phyloP scores from a whole-genome alignment of 306 rosid species.

The Lathyrus oleraceus region DNA sequence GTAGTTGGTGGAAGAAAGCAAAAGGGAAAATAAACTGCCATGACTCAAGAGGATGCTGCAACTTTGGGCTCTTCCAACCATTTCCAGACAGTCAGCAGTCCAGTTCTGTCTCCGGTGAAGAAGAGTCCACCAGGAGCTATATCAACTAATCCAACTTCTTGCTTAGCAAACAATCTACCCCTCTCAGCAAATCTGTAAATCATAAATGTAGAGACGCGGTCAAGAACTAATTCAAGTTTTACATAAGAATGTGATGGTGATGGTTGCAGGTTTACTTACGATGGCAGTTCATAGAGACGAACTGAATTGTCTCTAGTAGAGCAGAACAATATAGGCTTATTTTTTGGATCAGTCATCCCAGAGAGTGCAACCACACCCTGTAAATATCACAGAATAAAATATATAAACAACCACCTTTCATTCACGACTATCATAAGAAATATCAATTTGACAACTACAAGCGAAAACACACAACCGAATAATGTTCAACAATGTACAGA shows the following conservation, averaged over 20 bases:
- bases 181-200: conserved; percentile 42
- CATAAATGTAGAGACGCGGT: background rate
- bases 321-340: no score
- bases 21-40: background rate
- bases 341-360: no score
- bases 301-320: no score
- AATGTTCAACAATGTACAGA: background rate
- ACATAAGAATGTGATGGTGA: no score
- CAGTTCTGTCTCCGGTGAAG: conserved; percentile 49
- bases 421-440: background rate
- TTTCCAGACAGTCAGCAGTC: conserved; percentile 45
- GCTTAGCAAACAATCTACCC: conserved; percentile 42
- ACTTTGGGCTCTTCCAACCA: conserved; percentile 26
- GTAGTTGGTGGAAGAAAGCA: background rate
- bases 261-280: conserved; percentile 34
- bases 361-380: no score
- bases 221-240: background rate
- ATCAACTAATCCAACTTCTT: conserved; percentile 29
- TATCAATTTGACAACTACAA: background rate
- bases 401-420: conserved; percentile 1
- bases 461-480: background rate
- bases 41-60: background rate
- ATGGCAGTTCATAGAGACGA: conserved; percentile 48
- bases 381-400: no score
- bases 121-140: conserved; percentile 42